phyloP scores from a whole-genome alignment of 352 stramenopile species.

The Phytophthora lateralis region DNA sequence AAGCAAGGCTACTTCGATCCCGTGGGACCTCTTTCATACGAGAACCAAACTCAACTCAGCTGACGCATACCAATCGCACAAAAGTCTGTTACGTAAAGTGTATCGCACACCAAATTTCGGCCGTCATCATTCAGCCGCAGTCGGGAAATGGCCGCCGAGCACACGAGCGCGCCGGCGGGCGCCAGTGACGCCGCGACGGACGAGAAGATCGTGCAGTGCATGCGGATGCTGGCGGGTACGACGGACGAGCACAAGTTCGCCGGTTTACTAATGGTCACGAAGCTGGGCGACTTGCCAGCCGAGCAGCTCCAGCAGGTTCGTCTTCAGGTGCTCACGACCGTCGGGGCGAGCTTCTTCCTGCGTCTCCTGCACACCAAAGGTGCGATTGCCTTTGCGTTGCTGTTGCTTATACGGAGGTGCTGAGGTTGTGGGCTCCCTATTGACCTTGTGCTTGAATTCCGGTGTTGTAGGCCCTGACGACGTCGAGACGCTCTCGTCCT shows the following conservation, averaged over 20 bases:
- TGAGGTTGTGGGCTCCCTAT: background rate
- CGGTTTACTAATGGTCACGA: slow-evolving; percentile 87
- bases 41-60: too few species aligned
- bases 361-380: slow-evolving; percentile 80
- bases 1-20: too few species aligned
- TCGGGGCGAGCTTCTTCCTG: slow-evolving; percentile 77
- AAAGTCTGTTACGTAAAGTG: background rate
- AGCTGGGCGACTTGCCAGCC: slow-evolving; percentile 55
- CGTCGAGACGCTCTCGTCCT: slow-evolving; percentile 63
- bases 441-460: slow-evolving; percentile 1
- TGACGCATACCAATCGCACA: too few species aligned
- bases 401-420: background rate
- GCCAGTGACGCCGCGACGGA: slow-evolving; percentile 4
- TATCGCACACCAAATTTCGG: slow-evolving; percentile 12
- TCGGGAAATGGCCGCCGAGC: slow-evolving; percentile 27
- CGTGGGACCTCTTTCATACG: too few species aligned
- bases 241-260: slow-evolving; percentile 90
- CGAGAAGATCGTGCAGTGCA: slow-evolving; percentile 58
- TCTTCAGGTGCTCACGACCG: slow-evolving; percentile 59
- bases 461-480: slow-evolving; percentile 46
- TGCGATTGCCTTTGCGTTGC: slow-evolving; percentile 6
- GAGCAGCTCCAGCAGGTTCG: slow-evolving; percentile 59
- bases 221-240: slow-evolving; percentile 70
- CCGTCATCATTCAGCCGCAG: slow-evolving; percentile 8
- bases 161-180: slow-evolving; percentile 4